Percentiles rank a stretch among this genome's conserved stretches.
phyloP scores from a whole-genome alignment of 305 asterid species.

The Fraxinus floribunda region DNA sequence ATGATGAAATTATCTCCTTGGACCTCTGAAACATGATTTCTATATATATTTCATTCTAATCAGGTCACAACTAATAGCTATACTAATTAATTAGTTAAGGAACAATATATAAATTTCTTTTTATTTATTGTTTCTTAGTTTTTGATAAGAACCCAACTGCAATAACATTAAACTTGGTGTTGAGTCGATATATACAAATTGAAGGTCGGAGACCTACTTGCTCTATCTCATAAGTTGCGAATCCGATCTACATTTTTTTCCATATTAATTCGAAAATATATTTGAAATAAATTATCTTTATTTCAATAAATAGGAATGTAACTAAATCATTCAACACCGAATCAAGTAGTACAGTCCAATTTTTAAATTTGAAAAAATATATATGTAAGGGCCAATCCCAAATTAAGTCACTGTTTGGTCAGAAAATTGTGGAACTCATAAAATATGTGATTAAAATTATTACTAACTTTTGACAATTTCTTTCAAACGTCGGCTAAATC shows the following conservation, averaged over 20 bases:
- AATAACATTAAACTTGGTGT: background rate
- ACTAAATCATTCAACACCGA: background rate
- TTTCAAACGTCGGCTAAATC: background rate
- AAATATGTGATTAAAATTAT: no score
- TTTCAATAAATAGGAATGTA: no score
- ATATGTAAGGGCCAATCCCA: background rate
- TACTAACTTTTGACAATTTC: no score
- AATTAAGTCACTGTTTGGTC: background rate
- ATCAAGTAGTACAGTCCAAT: background rate
- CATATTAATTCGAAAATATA: background rate
- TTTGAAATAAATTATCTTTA: background rate
- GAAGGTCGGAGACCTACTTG: background rate
- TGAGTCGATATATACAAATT: background rate
- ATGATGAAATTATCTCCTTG: background rate
- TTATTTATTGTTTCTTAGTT: no score
- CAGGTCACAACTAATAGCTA: background rate
- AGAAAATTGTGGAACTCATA: no score
- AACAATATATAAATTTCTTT: background rate
- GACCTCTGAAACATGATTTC: background rate
- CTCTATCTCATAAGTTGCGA: background rate
- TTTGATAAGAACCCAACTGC: background rate
- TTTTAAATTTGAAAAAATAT: no score
- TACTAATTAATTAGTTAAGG: background rate
- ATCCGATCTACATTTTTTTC: background rate
- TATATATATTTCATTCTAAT: conserved; percentile 14